Conservation (phyloP, 495 filamentous ascomycete genomes). For the Penicillium egyptiacum region DNA sequence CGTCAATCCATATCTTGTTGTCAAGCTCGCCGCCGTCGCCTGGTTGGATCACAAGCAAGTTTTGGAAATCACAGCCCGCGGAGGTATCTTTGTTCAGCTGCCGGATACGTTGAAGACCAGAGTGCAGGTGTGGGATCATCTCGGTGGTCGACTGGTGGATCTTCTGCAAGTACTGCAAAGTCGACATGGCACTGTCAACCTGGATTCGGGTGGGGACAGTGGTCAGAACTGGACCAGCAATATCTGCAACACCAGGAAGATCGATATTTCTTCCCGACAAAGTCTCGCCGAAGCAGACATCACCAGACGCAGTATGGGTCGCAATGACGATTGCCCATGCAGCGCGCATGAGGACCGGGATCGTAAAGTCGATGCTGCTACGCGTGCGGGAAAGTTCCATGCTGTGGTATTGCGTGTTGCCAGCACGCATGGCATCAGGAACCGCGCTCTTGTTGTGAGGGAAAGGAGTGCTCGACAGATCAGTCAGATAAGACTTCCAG, state of each 20-base stretch:
- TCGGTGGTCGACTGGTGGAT: slow-evolving; percentile 45
- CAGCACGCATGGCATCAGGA: slow-evolving; percentile 28
- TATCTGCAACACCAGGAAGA: slow-evolving; percentile 48
- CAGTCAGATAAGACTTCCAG: slow-evolving; percentile 44
- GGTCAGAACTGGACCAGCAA: slow-evolving; percentile 55
- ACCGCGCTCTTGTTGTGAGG: slow-evolving; percentile 32
- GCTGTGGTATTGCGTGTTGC: slow-evolving; percentile 33
- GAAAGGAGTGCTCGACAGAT: slow-evolving; percentile 30
- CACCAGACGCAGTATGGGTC: slow-evolving; percentile 42
- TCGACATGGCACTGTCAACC: slow-evolving; percentile 37
- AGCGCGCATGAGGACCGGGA: slow-evolving; percentile 51
- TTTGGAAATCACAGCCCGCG: slow-evolving; percentile 63
- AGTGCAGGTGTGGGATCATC: slow-evolving; percentile 53
- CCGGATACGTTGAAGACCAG: slow-evolving; percentile 45
- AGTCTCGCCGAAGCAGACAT: slow-evolving; percentile 57
- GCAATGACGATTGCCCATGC: slow-evolving; percentile 55
- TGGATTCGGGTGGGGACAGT: slow-evolving; percentile 50
- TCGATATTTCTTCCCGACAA: slow-evolving; percentile 55
- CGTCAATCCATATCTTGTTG: slow-evolving; percentile 40
- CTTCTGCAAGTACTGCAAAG: slow-evolving; percentile 41
- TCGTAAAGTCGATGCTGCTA: slow-evolving; percentile 38
- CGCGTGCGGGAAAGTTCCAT: slow-evolving; percentile 24
- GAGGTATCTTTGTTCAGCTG: slow-evolving; percentile 38
- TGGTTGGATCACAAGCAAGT: slow-evolving; percentile 57
- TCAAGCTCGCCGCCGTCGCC: slow-evolving; percentile 29